These are phyloP conservation scores for Eragrostis nindensis DNA, from an alignment of 176 grass and related monocot genomes.

Conservation along the genomic window DNA sequence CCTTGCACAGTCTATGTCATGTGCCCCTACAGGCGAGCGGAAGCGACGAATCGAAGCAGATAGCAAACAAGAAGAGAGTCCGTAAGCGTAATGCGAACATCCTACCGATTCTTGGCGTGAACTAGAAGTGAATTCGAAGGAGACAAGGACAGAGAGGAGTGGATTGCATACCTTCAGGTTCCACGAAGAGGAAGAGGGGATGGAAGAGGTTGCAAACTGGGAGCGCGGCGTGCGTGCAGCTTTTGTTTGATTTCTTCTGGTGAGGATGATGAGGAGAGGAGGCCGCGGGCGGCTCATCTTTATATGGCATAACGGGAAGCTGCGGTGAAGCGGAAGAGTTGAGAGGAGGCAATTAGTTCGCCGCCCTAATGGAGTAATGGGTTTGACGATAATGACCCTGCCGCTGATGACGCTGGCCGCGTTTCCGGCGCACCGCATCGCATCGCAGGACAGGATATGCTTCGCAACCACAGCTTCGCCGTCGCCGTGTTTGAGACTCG, in stretches of 20 bases:
- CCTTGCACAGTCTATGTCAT: background rate
- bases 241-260: background rate
- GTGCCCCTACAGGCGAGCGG: background rate
- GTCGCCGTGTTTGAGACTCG: background rate
- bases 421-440: conserved; percentile 56
- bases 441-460: conserved; percentile 41
- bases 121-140: background rate
- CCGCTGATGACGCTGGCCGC: background rate
- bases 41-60: background rate
- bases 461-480: background rate
- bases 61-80: background rate
- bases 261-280: background rate
- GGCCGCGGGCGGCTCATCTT: background rate
- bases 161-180: conserved; percentile 31
- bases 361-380: no score
- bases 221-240: background rate
- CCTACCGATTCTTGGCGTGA: background rate
- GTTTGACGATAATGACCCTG: conserved; percentile 31
- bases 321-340: background rate
- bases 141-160: background rate
- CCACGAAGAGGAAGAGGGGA: background rate
- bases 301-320: background rate
- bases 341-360: no score
- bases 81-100: background rate
- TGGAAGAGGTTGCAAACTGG: background rate